phyloP scores from a whole-genome alignment of 352 stramenopile species.

The Pythium aphanidermatum region DNA sequence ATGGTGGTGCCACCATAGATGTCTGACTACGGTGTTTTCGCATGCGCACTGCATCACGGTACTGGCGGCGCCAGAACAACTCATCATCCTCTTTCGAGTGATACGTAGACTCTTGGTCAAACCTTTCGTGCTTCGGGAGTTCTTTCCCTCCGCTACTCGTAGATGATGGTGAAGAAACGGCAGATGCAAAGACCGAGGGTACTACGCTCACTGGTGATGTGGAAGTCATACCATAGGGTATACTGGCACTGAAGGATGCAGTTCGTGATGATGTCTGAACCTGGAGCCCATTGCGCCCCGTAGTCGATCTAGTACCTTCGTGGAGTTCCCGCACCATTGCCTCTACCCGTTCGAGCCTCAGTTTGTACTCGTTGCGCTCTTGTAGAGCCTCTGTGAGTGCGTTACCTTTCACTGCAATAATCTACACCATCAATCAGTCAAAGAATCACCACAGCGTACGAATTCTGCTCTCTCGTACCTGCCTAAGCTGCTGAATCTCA shows the following conservation, averaged over 20 bases:
- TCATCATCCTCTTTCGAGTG: slow-evolving; percentile 22
- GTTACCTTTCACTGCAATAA: slow-evolving; percentile 47
- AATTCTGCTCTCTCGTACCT: no score
- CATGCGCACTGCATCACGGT: slow-evolving; percentile 24
- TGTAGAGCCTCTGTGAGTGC: slow-evolving; percentile 48
- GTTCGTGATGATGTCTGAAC: slow-evolving; percentile 15
- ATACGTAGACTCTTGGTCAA: slow-evolving; percentile 25
- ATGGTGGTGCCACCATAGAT: background rate
- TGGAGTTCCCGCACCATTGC: slow-evolving; percentile 32
- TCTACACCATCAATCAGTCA: slow-evolving; percentile 9
- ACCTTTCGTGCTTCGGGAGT: slow-evolving; percentile 21
- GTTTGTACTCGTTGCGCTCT: slow-evolving; percentile 47
- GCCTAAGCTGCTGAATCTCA: slow-evolving; percentile 29
- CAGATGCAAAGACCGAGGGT: background rate
- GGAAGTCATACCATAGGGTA: slow-evolving; percentile 20
- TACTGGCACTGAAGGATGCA: slow-evolving; percentile 10
- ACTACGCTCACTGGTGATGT: slow-evolving; percentile 12
- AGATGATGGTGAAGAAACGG: background rate
- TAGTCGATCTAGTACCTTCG: slow-evolving; percentile 16
- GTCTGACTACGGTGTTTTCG: slow-evolving; percentile 19
- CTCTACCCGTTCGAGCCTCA: slow-evolving; percentile 41
- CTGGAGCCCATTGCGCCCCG: slow-evolving; percentile 9
- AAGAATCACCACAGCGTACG: no score
- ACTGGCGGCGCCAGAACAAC: slow-evolving; percentile 27
- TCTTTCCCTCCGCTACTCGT: slow-evolving; percentile 5